Conservation (phyloP, 371 early-diverging fungal genomes). For the Phascolomyces articulosus region DNA sequence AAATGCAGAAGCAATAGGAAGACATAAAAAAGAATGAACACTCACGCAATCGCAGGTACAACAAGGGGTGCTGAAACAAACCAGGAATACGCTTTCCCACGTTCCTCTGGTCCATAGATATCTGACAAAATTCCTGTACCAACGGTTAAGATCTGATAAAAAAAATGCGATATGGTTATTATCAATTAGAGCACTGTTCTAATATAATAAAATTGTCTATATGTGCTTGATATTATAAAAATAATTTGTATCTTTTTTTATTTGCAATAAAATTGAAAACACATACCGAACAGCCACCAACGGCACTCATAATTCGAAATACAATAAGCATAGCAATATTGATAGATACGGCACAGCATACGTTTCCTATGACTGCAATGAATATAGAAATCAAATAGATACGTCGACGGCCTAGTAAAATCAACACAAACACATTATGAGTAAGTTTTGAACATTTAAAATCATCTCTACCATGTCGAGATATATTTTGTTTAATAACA, state of each 20-base stretch:
- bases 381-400: conserved; percentile 43
- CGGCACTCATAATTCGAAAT: conserved; percentile 39
- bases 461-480: too few relatives aligned
- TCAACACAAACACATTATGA: not conserved
- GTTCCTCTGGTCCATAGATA: conserved; percentile 39
- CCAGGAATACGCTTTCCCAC: conserved; percentile 42
- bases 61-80: conserved; percentile 40
- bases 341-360: conserved; percentile 43
- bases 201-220: too few relatives aligned
- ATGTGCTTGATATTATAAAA: not conserved
- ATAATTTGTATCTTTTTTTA: not conserved
- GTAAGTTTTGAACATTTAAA: not conserved
- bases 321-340: conserved; percentile 44
- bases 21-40: not conserved
- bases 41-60: conserved; percentile 41
- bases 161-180: too few relatives aligned
- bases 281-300: conserved; percentile 39
- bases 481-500: not conserved
- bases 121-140: conserved; percentile 52
- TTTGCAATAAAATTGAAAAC: too few relatives aligned
- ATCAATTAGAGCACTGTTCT: too few relatives aligned
- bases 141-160: conserved; percentile 28
- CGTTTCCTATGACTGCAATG: conserved; percentile 29
- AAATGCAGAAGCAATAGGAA: not conserved
- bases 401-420: conserved; percentile 32